These are phyloP conservation scores for Arthrobotrys musiformis DNA, from an alignment of 2,329 filamentous ascomycete species.

Conservation along the genomic window DNA sequence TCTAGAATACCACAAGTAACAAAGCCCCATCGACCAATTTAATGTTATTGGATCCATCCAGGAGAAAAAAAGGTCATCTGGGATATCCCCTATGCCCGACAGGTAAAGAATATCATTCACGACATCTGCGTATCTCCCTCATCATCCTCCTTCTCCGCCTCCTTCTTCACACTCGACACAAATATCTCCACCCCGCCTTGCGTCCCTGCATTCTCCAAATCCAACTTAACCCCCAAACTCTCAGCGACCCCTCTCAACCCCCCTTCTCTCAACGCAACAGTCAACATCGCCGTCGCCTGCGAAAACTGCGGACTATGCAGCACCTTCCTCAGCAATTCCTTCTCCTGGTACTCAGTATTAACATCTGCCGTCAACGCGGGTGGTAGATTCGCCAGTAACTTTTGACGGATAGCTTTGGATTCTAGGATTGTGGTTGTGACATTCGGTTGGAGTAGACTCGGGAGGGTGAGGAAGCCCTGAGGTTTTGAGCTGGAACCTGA, in stretches of 20 bases:
- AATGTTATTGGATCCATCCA: no score
- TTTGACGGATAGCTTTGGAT: slow-evolving; percentile 65
- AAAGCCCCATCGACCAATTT: neutral
- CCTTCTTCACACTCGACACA: slow-evolving; percentile 85
- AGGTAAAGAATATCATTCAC: slow-evolving; percentile 2
- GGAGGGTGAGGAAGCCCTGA: slow-evolving; percentile 88
- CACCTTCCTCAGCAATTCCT: slow-evolving; percentile 80
- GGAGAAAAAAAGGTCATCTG: no score
- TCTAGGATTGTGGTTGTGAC: slow-evolving; percentile 82
- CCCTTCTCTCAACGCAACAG: slow-evolving; percentile 87
- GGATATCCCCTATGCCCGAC: no score
- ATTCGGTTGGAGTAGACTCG: slow-evolving; percentile 82
- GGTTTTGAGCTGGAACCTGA: slow-evolving; percentile 64
- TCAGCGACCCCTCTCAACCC: slow-evolving; percentile 90
- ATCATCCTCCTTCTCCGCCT: slow-evolving; percentile 70
- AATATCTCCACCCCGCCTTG: slow-evolving; percentile 91
- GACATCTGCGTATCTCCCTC: slow-evolving; percentile 56
- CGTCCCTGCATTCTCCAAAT: slow-evolving; percentile 69
- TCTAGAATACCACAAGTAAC: slow-evolving; percentile 3
- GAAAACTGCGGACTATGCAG: slow-evolving; percentile 89
- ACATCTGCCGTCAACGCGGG: slow-evolving; percentile 78
- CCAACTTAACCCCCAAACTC: slow-evolving; percentile 80
- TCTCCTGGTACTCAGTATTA: slow-evolving; percentile 83
- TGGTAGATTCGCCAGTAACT: slow-evolving; percentile 80
- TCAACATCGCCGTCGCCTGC: slow-evolving; percentile 85